These are phyloP conservation scores for Leishmania gerbilli DNA, from an alignment of 208 protist genomes.

Conservation along the genomic window DNA sequence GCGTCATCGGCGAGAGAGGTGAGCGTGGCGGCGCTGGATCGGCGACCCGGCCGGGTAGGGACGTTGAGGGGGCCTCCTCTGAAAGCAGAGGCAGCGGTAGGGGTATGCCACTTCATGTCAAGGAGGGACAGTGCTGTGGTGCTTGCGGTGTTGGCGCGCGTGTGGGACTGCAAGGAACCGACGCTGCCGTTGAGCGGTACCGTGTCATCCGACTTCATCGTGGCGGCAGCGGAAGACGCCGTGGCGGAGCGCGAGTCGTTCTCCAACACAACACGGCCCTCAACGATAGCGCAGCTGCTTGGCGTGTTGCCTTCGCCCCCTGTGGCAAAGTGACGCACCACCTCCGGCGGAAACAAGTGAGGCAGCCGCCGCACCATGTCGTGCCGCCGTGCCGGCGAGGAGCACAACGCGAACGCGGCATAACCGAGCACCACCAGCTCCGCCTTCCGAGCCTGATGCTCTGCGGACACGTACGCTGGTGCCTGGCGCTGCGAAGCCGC, in stretches of 20 bases:
- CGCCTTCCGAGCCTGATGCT: constrained; percentile 13
- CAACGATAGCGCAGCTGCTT: constrained; percentile 9
- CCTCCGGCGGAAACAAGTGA: constrained; percentile 64
- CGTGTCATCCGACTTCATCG: background rate
- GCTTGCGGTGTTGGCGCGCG: background rate
- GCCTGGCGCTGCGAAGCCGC: constrained; percentile 26
- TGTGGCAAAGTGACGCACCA: constrained; percentile 40
- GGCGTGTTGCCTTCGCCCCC: background rate
- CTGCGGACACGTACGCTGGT: constrained; percentile 11
- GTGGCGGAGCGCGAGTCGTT: background rate
- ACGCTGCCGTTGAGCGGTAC: background rate
- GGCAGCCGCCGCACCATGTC: constrained; percentile 58
- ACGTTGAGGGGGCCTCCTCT: background rate
- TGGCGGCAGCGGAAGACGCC: background rate
- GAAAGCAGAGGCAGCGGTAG: background rate
- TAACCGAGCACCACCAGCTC: constrained; percentile 42
- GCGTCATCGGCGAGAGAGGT: constrained; percentile 55
- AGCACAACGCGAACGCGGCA: constrained; percentile 41
- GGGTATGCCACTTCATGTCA: constrained; percentile 13
- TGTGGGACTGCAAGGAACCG: background rate
- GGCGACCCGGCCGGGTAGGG: constrained; percentile 23
- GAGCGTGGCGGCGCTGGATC: constrained; percentile 34
- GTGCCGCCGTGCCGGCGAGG: constrained; percentile 24
- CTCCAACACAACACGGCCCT: constrained; percentile 13
- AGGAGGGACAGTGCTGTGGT: constrained; percentile 8